Conservation (phyloP, 371 early-diverging fungal species). For the Mucor piriformis region DNA sequence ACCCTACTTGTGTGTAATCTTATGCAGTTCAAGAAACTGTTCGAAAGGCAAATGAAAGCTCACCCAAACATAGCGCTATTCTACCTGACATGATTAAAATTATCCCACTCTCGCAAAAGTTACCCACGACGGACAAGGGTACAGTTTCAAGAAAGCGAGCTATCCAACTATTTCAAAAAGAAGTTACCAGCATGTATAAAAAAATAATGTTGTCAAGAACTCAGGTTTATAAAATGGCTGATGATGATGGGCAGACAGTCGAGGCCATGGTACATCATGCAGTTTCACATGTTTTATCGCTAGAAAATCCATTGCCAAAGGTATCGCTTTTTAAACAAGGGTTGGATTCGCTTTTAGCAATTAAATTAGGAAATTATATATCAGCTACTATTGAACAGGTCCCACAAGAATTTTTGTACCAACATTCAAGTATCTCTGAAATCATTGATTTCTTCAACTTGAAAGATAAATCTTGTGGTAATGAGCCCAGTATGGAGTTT, state of each 20-base stretch:
- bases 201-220: too few species aligned
- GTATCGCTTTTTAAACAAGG: slow-evolving; percentile 29
- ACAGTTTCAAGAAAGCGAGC: slow-evolving; percentile 28
- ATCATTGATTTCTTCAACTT: slow-evolving; percentile 17
- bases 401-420: slow-evolving; percentile 39
- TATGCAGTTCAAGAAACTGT: slow-evolving; percentile 34
- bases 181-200: slow-evolving; percentile 31
- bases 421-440: slow-evolving; percentile 25
- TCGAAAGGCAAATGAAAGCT: slow-evolving; percentile 31
- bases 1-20: neutral
- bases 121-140: slow-evolving; percentile 41
- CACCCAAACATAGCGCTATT: slow-evolving; percentile 38
- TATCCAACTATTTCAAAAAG: slow-evolving; percentile 3
- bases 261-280: neutral
- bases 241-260: neutral
- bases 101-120: slow-evolving; percentile 25
- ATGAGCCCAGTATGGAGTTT: neutral
- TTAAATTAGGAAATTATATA: slow-evolving; percentile 24
- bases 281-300: neutral
- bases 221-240: too few species aligned
- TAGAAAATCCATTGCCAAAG: neutral
- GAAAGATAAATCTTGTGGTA: neutral
- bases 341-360: slow-evolving; percentile 19
- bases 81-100: slow-evolving; percentile 44
- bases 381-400: slow-evolving; percentile 18